These are phyloP conservation scores for Corynascus novoguineensis DNA, from an alignment of 495 filamentous ascomycete genomes.

Conservation along the genomic window DNA sequence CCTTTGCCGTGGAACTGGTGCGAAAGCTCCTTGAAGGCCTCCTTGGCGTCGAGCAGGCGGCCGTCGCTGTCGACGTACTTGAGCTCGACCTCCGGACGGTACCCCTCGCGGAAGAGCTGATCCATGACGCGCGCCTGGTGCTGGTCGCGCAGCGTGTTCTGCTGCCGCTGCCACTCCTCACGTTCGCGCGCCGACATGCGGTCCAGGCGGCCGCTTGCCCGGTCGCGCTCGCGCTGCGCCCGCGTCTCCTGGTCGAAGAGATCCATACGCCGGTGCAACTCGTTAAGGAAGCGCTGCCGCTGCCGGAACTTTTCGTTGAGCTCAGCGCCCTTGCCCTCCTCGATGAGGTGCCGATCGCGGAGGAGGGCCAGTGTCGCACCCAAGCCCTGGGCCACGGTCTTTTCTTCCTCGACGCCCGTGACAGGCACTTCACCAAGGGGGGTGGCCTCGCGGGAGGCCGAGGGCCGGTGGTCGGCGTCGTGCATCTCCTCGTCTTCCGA, in stretches of 20 bases:
- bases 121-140: slow-evolving; percentile 72
- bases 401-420: slow-evolving; percentile 81
- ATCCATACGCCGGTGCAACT: slow-evolving; percentile 66
- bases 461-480: slow-evolving; percentile 49
- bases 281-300: slow-evolving; percentile 72
- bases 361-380: slow-evolving; percentile 78
- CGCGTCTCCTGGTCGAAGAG: slow-evolving; percentile 73
- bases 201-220: slow-evolving; percentile 72
- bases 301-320: slow-evolving; percentile 66
- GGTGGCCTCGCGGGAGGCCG: slow-evolving; percentile 39
- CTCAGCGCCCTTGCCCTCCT: slow-evolving; percentile 54
- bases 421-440: slow-evolving; percentile 38
- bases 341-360: slow-evolving; percentile 73
- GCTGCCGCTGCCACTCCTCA: slow-evolving; percentile 80
- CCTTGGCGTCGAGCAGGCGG: slow-evolving; percentile 79
- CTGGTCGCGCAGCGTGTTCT: slow-evolving; percentile 82
- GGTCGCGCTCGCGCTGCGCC: slow-evolving; percentile 80
- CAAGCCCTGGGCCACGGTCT: slow-evolving; percentile 67
- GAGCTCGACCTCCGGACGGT: slow-evolving; percentile 83
- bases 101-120: slow-evolving; percentile 77
- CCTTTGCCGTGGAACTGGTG: slow-evolving; percentile 99
- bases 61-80: slow-evolving; percentile 87
- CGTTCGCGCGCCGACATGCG: slow-evolving; percentile 82
- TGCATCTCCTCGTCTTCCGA: slow-evolving; percentile 48
- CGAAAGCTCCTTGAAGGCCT: slow-evolving; percentile 83